Conservation (phyloP, 768 basidiomycete genomes). For the Serendipita sp. region DNA sequence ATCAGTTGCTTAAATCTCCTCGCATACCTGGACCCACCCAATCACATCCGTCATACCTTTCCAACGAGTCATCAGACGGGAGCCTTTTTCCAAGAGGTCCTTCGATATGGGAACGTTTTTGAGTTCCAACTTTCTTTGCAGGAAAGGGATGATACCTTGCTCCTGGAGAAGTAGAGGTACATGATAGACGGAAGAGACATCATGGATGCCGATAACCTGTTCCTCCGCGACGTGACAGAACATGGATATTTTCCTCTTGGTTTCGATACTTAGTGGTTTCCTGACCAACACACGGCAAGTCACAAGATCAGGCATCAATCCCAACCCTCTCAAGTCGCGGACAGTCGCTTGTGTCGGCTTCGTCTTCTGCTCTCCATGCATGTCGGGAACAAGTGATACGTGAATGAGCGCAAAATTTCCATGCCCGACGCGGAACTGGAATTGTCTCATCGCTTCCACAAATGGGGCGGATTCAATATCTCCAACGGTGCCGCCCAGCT, state of each 20-base stretch:
- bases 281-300: conserved; percentile 78
- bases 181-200: conserved; percentile 93
- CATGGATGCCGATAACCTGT: conserved; percentile 84
- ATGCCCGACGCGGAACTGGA: conserved; percentile 94
- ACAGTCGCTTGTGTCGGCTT: conserved; percentile 98
- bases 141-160: conserved; percentile 80
- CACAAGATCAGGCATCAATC: conserved; percentile 83
- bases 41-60: conserved; percentile 55
- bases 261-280: conserved; percentile 63
- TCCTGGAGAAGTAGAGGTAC: conserved; percentile 84
- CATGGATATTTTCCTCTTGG: conserved; percentile 96
- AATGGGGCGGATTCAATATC: conserved; percentile 99
- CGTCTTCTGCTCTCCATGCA: conserved; percentile 98
- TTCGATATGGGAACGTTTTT: conserved; percentile 36
- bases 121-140: conserved; percentile 70
- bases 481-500: conserved; percentile 97
- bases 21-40: background rate
- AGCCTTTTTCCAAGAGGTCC: conserved; percentile 45
- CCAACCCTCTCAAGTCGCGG: conserved; percentile 81
- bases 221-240: conserved; percentile 90
- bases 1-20: conserved; percentile 1
- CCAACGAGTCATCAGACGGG: conserved; percentile 59
- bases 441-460: conserved; percentile 98
- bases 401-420: conserved; percentile 96
- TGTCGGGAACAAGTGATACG: conserved; percentile 94